Evolutionary conservation across 2,329 filamentous ascomycete species (phyloP), one percentile per base, ranked within the genome.

Genomic region (Penicillium sp.): DNA sequence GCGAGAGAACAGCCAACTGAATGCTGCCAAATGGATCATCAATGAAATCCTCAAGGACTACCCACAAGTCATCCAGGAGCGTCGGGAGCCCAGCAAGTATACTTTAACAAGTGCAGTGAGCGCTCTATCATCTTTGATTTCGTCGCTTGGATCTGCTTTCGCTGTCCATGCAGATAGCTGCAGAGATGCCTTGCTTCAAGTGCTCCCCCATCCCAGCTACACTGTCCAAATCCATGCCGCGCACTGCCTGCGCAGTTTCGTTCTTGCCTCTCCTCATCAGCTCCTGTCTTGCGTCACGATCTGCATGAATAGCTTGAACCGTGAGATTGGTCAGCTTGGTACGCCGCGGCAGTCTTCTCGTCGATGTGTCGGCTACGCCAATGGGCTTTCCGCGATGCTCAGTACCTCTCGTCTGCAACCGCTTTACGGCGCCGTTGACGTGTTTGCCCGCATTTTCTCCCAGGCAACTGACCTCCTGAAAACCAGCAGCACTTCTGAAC

Each of bases 1-100:
- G 2, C 89, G 89, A 10, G 91, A 98, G 67, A 88, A 87, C 11
- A 90, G 89, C 6, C 91, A 96, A 62, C 76, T 91, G 49, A 83
- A 85, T 57, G 89, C 88, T 23, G 87, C 89, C 6, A 88, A 84
- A 59, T 81, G 82, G 51, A 71, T 98, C 43, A 81, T 96, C 62
- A 95, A 95, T 64, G 84, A 89, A 47, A 77, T 96, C 37, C 76
- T 98, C 40, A 97, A 95, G 65, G 93, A 97, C 65, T 97, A 95
- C 57, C 91, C 93, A 0, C 89, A 95, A 65, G 85, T 85, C 4
- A 72, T 95, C 39, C 87, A 90, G 58, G 91, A 97, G 66, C 81
- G 87, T 32, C 81, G 86, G 1, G 91, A 97, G 65, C 93, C 93
- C 6, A 85, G 82, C 39, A 98, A 98, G 68, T 84, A 94, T 60